Percentiles rank a stretch among this genome's conserved stretches.
phyloP scores from a whole-genome alignment of 129 eudicot genomes.

The Tagetes erecta region DNA sequence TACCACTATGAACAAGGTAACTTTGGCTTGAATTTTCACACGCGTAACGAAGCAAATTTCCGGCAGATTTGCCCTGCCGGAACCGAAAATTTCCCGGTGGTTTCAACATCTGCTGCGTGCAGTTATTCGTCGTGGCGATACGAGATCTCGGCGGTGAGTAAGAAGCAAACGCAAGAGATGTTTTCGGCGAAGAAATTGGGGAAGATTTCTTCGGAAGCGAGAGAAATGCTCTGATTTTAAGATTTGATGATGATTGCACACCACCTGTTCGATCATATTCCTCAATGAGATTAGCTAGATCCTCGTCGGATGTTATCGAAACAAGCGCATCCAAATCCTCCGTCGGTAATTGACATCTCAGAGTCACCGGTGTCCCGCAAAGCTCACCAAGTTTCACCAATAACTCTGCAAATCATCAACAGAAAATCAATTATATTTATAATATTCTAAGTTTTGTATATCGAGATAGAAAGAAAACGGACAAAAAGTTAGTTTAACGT shows the following conservation, averaged over 20 bases:
- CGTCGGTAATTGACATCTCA: constrained; percentile 75
- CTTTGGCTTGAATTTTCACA: constrained; percentile 49
- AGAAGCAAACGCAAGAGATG: constrained; percentile 22
- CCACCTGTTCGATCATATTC: constrained; percentile 61
- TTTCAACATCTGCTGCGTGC: constrained; percentile 32
- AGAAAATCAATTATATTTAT: background rate
- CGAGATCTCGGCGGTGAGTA: constrained; percentile 25
- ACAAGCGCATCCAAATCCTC: constrained; percentile 79
- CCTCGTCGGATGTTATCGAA: constrained; percentile 70
- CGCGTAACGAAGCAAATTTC: constrained; percentile 42
- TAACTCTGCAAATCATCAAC: constrained; percentile 44
- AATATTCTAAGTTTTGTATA: too few species aligned
- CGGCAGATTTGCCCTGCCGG: constrained; percentile 34
- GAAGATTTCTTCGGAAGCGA: constrained; percentile 44
- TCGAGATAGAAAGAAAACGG: too few species aligned
- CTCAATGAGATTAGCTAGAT: constrained; percentile 66
- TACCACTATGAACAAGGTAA: constrained; percentile 54
- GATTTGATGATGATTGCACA: constrained; percentile 32
- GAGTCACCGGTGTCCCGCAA: constrained; percentile 55
- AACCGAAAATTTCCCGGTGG: constrained; percentile 39
- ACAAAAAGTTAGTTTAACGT: too few species aligned
- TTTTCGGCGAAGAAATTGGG: constrained; percentile 42
- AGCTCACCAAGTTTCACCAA: constrained; percentile 58
- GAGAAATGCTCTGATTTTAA: constrained; percentile 75
- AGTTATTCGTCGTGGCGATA: constrained; percentile 11